phyloP scores from a whole-genome alignment of 164 flowering plant species.

The Santalum album region DNA sequence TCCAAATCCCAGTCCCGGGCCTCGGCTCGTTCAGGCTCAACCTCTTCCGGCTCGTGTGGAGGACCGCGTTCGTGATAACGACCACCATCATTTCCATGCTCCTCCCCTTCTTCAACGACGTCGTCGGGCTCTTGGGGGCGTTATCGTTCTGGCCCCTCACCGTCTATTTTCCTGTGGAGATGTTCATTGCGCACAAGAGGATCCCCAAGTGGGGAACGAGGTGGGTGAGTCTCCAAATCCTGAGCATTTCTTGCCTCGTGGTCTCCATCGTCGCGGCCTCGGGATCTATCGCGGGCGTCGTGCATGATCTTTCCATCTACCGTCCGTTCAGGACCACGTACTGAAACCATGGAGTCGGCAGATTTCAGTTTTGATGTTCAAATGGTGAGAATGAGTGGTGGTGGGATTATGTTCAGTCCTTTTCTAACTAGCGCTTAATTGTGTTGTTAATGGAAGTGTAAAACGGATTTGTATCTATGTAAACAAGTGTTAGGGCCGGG shows the following conservation, averaged over 20 bases:
- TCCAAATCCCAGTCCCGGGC: constrained; percentile 30
- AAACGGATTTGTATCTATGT: too few species aligned
- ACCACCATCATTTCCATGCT: constrained; percentile 59
- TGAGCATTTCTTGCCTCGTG: constrained; percentile 43
- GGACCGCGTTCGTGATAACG: constrained; percentile 31
- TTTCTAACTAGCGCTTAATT: too few species aligned
- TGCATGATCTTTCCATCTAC: constrained; percentile 35
- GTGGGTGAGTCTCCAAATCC: constrained; percentile 50
- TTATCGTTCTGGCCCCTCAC: constrained; percentile 67
- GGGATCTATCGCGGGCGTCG: constrained; percentile 49
- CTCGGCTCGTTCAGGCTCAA: constrained; percentile 22
- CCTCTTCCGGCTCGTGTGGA: constrained; percentile 46
- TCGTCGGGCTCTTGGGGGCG: constrained; percentile 54
- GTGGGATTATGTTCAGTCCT: too few species aligned
- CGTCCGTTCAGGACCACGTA: constrained; percentile 38
- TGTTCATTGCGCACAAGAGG: constrained; percentile 51
- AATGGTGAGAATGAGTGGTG: too few species aligned
- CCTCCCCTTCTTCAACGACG: constrained; percentile 57
- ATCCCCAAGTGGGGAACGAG: constrained; percentile 47
- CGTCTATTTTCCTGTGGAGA: constrained; percentile 58
- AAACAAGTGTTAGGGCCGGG: too few species aligned
- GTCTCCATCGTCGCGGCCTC: constrained; percentile 41
- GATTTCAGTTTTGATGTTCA: too few species aligned
- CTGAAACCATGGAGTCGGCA: constrained; percentile 1
- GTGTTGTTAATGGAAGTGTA: too few species aligned